Percentiles rank a stretch among this genome's conserved stretches.
Conservation (phyloP, 176 grass and related monocot species). For the Oryza glumipatula region DNA sequence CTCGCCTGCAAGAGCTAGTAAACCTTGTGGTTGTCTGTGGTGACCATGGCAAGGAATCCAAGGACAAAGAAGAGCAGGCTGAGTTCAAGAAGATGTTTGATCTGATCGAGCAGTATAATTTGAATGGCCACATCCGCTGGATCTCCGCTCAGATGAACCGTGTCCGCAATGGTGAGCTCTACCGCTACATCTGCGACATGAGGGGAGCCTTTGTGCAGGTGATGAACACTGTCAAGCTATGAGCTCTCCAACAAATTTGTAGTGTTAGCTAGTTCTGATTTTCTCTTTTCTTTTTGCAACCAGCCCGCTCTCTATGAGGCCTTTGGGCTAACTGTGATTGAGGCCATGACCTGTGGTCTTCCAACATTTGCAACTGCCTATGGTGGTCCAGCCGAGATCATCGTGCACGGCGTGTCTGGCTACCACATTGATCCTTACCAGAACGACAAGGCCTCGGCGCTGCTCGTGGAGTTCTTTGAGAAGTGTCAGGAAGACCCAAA, state of each 20-base stretch:
- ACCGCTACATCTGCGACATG: constrained; percentile 73
- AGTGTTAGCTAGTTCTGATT: neutral
- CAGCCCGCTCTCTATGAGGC: constrained; percentile 83
- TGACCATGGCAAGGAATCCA: constrained; percentile 74
- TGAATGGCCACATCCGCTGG: constrained; percentile 67
- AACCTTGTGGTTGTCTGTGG: constrained; percentile 78
- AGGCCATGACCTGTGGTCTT: constrained; percentile 77
- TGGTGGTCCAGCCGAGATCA: constrained; percentile 78
- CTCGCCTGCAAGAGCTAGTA: constrained; percentile 57
- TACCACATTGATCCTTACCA: constrained; percentile 90
- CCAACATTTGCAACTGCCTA: constrained; percentile 74
- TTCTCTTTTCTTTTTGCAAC: constrained; percentile 22
- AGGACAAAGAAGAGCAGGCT: constrained; percentile 73
- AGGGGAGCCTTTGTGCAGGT: constrained; percentile 76
- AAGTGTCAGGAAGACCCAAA: constrained; percentile 59
- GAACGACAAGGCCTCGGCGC: constrained; percentile 67
- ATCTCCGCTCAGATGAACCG: constrained; percentile 88
- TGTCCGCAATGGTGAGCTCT: constrained; percentile 74
- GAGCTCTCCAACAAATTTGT: neutral
- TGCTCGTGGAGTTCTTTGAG: constrained; percentile 74
- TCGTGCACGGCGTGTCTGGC: constrained; percentile 65
- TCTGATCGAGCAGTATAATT: constrained; percentile 63
- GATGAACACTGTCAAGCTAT: constrained; percentile 25
- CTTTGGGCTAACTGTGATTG: constrained; percentile 77
- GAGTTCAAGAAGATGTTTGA: constrained; percentile 78